phyloP scores from a whole-genome alignment of 139 green algal genomes.

The Axilococcus clingmanii region DNA sequence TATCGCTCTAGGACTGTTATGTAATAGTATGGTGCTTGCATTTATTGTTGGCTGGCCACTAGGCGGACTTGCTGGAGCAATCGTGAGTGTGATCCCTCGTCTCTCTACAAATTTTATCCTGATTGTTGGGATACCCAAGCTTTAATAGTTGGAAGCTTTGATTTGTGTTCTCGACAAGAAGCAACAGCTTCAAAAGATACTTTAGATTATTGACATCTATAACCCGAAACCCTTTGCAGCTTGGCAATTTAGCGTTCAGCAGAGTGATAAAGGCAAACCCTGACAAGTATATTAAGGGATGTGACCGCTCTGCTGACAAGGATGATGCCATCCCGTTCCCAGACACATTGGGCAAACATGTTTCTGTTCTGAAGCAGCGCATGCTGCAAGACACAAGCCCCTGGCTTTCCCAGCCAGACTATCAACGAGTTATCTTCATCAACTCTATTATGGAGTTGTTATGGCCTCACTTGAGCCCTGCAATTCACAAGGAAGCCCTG shows the following conservation, averaged over 20 bases:
- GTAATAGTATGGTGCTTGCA: no score
- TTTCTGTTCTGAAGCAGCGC: constrained; percentile 7
- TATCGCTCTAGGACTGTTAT: no score
- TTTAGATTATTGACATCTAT: no score
- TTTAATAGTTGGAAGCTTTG: no score
- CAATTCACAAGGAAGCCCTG: constrained; percentile 22
- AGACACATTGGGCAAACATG: constrained; percentile 3
- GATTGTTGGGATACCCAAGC: no score
- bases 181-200: no score
- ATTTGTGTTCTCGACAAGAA: no score
- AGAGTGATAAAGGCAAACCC: neutral
- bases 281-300: neutral
- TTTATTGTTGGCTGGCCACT: no score
- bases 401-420: constrained; percentile 17
- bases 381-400: constrained; percentile 17
- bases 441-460: constrained; percentile 23
- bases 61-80: no score
- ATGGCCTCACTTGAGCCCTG: constrained; percentile 21
- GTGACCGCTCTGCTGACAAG: constrained; percentile 5
- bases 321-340: neutral
- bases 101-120: no score
- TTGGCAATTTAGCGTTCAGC: constrained; percentile 3
- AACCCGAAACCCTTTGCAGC: constrained; percentile 1
- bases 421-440: constrained; percentile 17
- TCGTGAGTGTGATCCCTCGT: no score